Evolutionary conservation across 352 stramenopile genomes (phyloP), one percentile per base, ranked within the genome.

Genomic region (Globisporangium perplexum): DNA sequence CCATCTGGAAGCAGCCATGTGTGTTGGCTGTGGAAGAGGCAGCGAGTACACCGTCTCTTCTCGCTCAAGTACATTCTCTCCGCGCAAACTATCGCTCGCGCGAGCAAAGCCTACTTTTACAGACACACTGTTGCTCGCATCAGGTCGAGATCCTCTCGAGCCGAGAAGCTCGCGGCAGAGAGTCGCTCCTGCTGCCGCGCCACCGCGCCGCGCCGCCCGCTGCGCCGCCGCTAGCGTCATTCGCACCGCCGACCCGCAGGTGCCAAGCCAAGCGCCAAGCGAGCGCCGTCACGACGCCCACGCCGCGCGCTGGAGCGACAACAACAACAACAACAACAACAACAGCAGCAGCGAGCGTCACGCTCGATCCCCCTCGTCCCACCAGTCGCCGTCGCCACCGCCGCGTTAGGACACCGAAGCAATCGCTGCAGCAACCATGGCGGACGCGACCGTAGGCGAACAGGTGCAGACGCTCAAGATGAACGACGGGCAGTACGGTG

Each of bases 381-480:
- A 39, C 33, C 33, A 39, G 33, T 18, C 11, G 33, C 33, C 3
- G 11, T 1, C 12, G 31, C 7, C 7, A 14, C 31, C 7, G 7
- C 7, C 7, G 7, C 31, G 7, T 4, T 33, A 33, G 30, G 4
- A 33, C 31, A 36, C 1, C 11, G 23, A 39, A 30, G 17, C 10
- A 33, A 11, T 20, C 44, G 8, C 51, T 33, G 38, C 38, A 44
- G 6, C 38, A 48, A 24, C 39, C 26, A 64, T 64, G 57, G 36
- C 57, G 12, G 53, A 62, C 49, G 8, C 15, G 23, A 20, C 53
- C 15, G 44, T 45, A 7, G 39, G 44, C 30, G 46, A 60, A 22
- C 43, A 64, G 47, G 69, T 81, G 43, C 71, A 77, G 60, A 81
- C 71, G 44, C 74, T 84, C 53, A 75, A 79, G 68, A 77, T 72